phyloP scores from a whole-genome alignment of 1,139 yeast species.

The Lodderomyces margitis region DNA sequence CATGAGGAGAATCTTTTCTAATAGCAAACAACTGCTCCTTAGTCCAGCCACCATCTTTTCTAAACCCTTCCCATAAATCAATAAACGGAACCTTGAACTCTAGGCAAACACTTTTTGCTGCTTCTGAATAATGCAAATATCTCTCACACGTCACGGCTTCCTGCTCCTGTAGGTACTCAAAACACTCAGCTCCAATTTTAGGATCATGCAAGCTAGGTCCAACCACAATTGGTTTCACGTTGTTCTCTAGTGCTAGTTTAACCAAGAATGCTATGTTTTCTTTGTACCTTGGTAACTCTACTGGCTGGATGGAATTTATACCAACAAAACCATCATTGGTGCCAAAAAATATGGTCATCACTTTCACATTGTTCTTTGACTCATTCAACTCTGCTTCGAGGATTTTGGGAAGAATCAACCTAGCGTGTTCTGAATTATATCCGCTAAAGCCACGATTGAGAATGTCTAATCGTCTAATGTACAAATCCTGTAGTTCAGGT shows the following conservation, averaged over 20 bases:
- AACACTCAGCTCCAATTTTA: constrained; percentile 10
- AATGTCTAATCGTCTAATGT: constrained; percentile 53
- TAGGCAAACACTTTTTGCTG: constrained; percentile 45
- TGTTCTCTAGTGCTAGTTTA: constrained; percentile 31
- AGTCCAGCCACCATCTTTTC: constrained; percentile 18
- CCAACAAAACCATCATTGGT: constrained; percentile 75
- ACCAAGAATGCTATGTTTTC: constrained; percentile 48
- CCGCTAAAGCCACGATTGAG: constrained; percentile 64
- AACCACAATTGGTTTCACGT: constrained; percentile 52
- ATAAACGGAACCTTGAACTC: constrained; percentile 49
- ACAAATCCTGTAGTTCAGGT: constrained; percentile 46
- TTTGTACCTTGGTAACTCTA: constrained; percentile 46
- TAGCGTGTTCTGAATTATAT: constrained; percentile 55
- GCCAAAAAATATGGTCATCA: constrained; percentile 68
- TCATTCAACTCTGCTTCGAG: constrained; percentile 40
- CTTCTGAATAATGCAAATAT: constrained; percentile 50
- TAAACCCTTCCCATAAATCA: constrained; percentile 50
- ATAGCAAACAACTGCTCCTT: constrained; percentile 17
- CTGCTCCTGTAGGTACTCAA: background rate
- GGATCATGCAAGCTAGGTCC: constrained; percentile 64
- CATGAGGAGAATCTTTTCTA: constrained; percentile 8
- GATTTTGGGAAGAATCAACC: constrained; percentile 44
- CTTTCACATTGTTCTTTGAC: constrained; percentile 24
- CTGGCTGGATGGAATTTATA: constrained; percentile 49
- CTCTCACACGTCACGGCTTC: constrained; percentile 23